phyloP scores from a whole-genome alignment of 805 yeast species.

The Yarrowia sp. region DNA sequence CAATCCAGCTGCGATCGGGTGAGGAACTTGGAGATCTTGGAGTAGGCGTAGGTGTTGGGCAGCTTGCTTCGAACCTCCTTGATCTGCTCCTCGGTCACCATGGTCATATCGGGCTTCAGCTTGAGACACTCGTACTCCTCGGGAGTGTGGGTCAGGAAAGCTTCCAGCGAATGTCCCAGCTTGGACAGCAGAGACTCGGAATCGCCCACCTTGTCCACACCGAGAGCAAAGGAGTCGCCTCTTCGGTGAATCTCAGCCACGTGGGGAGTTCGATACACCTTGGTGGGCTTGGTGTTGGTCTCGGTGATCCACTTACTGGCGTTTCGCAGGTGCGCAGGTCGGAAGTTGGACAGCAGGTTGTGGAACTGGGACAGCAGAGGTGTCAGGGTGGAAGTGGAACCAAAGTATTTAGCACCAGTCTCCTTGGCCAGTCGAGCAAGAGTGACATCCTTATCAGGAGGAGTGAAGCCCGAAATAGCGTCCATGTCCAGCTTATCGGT shows the following conservation, averaged over 20 bases:
- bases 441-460: slow-evolving; percentile 69
- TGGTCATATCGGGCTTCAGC: slow-evolving; percentile 42
- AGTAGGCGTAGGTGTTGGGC: slow-evolving; percentile 69
- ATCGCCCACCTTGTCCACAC: slow-evolving; percentile 71
- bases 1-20: slow-evolving; percentile 94
- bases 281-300: background rate
- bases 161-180: slow-evolving; percentile 82
- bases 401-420: slow-evolving; percentile 56
- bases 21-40: slow-evolving; percentile 69
- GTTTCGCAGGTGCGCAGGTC: slow-evolving; percentile 54
- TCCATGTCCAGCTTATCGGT: slow-evolving; percentile 71
- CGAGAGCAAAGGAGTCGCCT: slow-evolving; percentile 63
- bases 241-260: slow-evolving; percentile 24
- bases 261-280: slow-evolving; percentile 22
- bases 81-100: slow-evolving; percentile 15
- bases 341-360: slow-evolving; percentile 65
- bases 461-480: slow-evolving; percentile 61
- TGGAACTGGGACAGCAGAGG: slow-evolving; percentile 77
- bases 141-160: slow-evolving; percentile 68
- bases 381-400: slow-evolving; percentile 92
- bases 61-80: slow-evolving; percentile 18
- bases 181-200: slow-evolving; percentile 71
- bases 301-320: slow-evolving; percentile 41
- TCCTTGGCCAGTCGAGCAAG: slow-evolving; percentile 59
- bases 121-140: slow-evolving; percentile 57